Evolutionary conservation across 73 alveolate genomes (phyloP).

Genomic region (Durusdinium trenchii): DNA sequence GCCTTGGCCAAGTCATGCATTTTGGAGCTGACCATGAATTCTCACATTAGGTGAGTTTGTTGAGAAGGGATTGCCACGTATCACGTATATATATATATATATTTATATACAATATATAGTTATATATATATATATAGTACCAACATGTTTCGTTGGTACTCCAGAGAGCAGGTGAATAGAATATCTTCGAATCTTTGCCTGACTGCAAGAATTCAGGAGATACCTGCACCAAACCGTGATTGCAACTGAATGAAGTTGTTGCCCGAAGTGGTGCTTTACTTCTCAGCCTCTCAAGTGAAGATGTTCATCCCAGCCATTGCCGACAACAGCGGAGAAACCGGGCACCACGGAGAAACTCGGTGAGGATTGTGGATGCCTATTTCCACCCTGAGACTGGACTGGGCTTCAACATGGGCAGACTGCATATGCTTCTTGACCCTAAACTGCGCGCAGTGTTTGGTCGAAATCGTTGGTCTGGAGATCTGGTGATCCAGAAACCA

Average conservation of each 20-base stretch:
- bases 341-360: too few relatives aligned
- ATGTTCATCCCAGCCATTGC: neutral
- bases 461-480: too few relatives aligned
- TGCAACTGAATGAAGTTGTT: too few relatives aligned
- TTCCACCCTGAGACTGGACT: conserved; percentile 27
- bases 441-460: too few relatives aligned
- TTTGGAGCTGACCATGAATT: neutral
- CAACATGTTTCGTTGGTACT: neutral
- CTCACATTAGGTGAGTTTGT: neutral
- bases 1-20: too few relatives aligned
- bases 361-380: conserved; percentile 48
- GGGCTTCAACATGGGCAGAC: conserved; percentile 51
- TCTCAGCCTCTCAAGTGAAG: neutral
- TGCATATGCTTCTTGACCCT: conserved; percentile 47
- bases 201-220: too few relatives aligned
- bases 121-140: too few relatives aligned
- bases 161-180: too few relatives aligned
- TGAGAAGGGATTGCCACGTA: neutral
- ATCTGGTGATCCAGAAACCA: too few relatives aligned
- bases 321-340: neutral
- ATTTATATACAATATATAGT: too few relatives aligned
- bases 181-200: too few relatives aligned
- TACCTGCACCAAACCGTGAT: too few relatives aligned
- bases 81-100: neutral
- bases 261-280: neutral